These are phyloP conservation scores for Chenopodium quinoa DNA, from an alignment of 148 eudicot genomes.

Conservation along the genomic window DNA sequence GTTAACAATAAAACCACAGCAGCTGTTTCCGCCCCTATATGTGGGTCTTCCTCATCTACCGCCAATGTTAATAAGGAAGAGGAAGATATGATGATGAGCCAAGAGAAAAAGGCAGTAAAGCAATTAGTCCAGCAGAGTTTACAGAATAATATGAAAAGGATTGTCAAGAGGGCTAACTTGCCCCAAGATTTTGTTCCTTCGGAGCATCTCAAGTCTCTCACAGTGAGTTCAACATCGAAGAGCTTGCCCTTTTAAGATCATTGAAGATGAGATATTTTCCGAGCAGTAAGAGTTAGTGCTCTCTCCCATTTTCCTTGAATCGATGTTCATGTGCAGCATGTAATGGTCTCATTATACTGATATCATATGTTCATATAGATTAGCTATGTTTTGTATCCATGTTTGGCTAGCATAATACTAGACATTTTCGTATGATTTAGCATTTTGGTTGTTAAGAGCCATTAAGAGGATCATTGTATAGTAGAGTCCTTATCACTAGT, in stretches of 20 bases:
- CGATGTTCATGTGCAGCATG: constrained; percentile 12
- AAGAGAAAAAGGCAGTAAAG: constrained; percentile 86
- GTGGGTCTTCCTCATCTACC: constrained; percentile 41
- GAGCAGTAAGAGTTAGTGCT: constrained; percentile 23
- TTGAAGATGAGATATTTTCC: constrained; percentile 17
- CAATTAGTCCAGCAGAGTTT: constrained; percentile 87
- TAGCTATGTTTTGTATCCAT: constrained; percentile 3
- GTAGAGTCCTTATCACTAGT: constrained; percentile 26
- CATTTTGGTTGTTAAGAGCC: constrained; percentile 17
- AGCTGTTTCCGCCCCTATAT: constrained; percentile 67
- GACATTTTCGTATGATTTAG: constrained; percentile 28
- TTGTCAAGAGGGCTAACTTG: constrained; percentile 87
- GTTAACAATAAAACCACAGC: constrained; percentile 30
- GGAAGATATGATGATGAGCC: constrained; percentile 67
- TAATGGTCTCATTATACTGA: constrained; percentile 13
- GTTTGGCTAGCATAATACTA: constrained; percentile 19
- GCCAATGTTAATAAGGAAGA: constrained; percentile 35
- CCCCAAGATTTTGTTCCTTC: constrained; percentile 86
- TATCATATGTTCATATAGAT: constrained; percentile 16
- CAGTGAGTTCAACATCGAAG: constrained; percentile 73
- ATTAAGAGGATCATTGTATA: constrained; percentile 11
- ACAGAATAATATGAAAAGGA: constrained; percentile 85
- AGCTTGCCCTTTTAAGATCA: constrained; percentile 83
- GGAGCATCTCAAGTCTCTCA: constrained; percentile 73
- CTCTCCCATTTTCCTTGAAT: constrained; percentile 5